Evolutionary conservation across 2,329 filamentous ascomycete species (phyloP), one percentile per base, ranked within the genome.

Genomic region (Aspergillus ruber): DNA sequence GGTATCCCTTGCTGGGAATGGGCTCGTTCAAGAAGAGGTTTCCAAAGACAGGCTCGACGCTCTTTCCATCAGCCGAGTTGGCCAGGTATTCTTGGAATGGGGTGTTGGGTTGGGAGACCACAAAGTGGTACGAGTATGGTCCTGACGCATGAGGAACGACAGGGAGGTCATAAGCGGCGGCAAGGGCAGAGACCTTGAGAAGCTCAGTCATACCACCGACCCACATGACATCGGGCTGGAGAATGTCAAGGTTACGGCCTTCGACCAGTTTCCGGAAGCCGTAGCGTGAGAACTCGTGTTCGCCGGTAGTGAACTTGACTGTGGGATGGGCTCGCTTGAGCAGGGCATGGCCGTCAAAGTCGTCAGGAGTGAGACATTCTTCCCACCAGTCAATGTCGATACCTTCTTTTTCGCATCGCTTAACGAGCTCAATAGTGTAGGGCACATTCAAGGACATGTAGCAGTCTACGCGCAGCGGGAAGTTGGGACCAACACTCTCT

Each of bases 151-250:
- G 90, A n/a, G 90, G 90, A 12, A 96, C 88, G 13, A 96, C 90
- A 10, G 90, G 90, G 50, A 96, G 86, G 63, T 96, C 90, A 69
- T 96, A 96, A 18, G 90, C 90, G 4, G 90, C 82, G 3, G 90
- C 90, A 81, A 94, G 85, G 46, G 90, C 86, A 13, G 89, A 81
- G 45, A 96, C 85, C 71, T 89, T 93, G 56, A 96, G 82, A 49
- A 96, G 78, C 71, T 96, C 90, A 1, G 90, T 96, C 77, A 96
- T 69, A 52, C 90, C 90, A 53, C 90, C 90, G 12, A 95, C 83
- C 90, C 90, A 96, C 90, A 96, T 96, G 54, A 96, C 90, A 63
- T 96, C 90, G 12, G 90, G 90, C 72, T 95, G 90, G 61, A 96
- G 83, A 58, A 96, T 95, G 67, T 96, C 90, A 50, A 96, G 75